phyloP scores from a whole-genome alignment of 176 grass and related monocot genomes.

The Otatea glauca region DNA sequence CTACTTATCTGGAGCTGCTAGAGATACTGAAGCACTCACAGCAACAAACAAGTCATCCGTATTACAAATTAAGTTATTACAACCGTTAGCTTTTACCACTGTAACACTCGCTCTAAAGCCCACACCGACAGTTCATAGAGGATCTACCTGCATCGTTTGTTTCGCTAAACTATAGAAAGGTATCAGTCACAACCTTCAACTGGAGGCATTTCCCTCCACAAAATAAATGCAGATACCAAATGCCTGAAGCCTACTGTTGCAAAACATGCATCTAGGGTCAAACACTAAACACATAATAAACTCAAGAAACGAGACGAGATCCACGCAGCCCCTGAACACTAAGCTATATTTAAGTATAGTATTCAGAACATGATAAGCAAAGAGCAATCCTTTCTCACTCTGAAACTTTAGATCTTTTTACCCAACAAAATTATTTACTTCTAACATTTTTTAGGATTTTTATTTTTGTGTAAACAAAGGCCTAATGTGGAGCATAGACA shows the following conservation, averaged over 20 bases:
- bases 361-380: slow-evolving; percentile 8
- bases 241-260: background rate
- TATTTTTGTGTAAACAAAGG: background rate
- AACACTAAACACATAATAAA: slow-evolving; percentile 30
- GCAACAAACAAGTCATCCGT: background rate
- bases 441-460: background rate
- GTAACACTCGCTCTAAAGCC: background rate
- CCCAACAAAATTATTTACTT: background rate
- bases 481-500: too few relatives aligned
- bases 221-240: slow-evolving; percentile 3
- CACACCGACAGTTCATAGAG: slow-evolving; percentile 2
- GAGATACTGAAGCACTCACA: background rate
- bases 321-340: background rate
- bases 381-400: background rate
- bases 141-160: background rate
- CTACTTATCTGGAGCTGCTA: slow-evolving; percentile 3
- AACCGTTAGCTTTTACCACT: background rate
- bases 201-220: background rate
- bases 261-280: slow-evolving; percentile 34
- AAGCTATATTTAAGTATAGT: slow-evolving; percentile 26
- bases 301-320: slow-evolving; percentile 16
- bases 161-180: slow-evolving; percentile 36
- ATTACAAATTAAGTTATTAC: too few relatives aligned
- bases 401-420: slow-evolving; percentile 6
- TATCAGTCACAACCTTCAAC: background rate